phyloP scores from a whole-genome alignment of 1,284 basidiomycete genomes.

The Chiua sp. region DNA sequence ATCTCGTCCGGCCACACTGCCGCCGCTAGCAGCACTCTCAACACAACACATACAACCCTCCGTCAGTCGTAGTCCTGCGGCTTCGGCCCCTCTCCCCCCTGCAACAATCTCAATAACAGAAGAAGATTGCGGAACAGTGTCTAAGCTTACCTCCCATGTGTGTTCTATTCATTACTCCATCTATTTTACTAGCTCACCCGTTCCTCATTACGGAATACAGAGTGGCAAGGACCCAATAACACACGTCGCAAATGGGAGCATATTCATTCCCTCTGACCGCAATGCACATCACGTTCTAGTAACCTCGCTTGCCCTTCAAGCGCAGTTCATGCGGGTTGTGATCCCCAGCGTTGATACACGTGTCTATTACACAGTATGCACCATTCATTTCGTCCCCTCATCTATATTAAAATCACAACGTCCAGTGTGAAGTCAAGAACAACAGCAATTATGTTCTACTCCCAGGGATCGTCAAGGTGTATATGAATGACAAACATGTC shows the following conservation, averaged over 20 bases:
- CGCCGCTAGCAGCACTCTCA: too few species aligned
- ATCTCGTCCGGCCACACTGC: too few species aligned
- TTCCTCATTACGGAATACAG: conserved; percentile 5
- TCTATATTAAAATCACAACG: neutral
- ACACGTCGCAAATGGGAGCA: conserved; percentile 8
- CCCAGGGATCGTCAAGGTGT: conserved; percentile 26
- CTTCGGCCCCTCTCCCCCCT: too few species aligned
- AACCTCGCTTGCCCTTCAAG: conserved; percentile 24
- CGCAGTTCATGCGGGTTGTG: conserved; percentile 25
- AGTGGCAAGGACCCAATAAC: neutral
- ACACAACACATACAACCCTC: too few species aligned
- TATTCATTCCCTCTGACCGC: neutral
- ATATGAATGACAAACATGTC: conserved; percentile 29
- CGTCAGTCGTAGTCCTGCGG: too few species aligned
- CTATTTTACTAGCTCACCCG: neutral
- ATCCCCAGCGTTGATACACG: conserved; percentile 23
- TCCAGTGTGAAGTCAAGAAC: conserved; percentile 29
- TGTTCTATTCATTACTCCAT: neutral
- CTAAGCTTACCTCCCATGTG: conserved; percentile 21
- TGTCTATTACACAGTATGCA: conserved; percentile 26
- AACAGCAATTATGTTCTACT: conserved; percentile 23
- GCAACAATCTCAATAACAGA: neutral
- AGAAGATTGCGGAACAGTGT: neutral
- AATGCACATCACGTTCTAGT: conserved; percentile 25
- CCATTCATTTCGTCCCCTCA: neutral